phyloP scores from a whole-genome alignment of 257 asterid species.

The Solanum rostratum region DNA sequence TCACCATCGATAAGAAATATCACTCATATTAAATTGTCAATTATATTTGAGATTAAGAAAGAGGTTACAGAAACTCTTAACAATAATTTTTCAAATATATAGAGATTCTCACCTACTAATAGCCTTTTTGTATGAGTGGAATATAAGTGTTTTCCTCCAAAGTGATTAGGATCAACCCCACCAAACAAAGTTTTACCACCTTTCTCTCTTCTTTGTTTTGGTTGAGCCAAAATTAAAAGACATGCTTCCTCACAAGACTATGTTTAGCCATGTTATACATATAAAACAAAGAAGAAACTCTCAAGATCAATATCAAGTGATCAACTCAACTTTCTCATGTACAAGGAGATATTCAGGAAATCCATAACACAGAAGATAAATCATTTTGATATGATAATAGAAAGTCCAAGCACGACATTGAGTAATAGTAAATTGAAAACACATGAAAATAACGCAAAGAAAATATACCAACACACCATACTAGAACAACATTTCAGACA shows the following conservation, averaged over 20 bases:
- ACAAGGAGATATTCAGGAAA: neutral
- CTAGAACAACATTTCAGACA: constrained; percentile 76
- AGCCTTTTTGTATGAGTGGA: constrained; percentile 78
- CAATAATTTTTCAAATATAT: neutral
- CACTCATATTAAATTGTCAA: constrained; percentile 89
- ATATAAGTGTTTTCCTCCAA: constrained; percentile 72
- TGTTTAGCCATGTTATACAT: constrained; percentile 92
- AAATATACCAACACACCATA: constrained; percentile 41
- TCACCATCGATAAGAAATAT: constrained; percentile 72
- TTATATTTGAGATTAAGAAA: constrained; percentile 2
- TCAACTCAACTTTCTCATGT: neutral
- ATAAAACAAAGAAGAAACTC: neutral
- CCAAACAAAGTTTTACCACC: constrained; percentile 98
- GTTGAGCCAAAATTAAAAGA: constrained; percentile 96
- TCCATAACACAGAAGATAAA: neutral
- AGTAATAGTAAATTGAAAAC: neutral
- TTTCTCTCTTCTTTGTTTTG: constrained; percentile 55
- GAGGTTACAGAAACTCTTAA: neutral
- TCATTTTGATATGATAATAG: neutral
- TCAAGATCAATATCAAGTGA: neutral
- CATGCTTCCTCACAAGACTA: constrained; percentile 79
- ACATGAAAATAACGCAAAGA: neutral
- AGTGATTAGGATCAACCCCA: constrained; percentile 85
- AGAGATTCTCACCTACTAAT: constrained; percentile 77
- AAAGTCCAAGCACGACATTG: neutral